phyloP scores from a whole-genome alignment of 805 yeast species.

The Ogataea saltuana region DNA sequence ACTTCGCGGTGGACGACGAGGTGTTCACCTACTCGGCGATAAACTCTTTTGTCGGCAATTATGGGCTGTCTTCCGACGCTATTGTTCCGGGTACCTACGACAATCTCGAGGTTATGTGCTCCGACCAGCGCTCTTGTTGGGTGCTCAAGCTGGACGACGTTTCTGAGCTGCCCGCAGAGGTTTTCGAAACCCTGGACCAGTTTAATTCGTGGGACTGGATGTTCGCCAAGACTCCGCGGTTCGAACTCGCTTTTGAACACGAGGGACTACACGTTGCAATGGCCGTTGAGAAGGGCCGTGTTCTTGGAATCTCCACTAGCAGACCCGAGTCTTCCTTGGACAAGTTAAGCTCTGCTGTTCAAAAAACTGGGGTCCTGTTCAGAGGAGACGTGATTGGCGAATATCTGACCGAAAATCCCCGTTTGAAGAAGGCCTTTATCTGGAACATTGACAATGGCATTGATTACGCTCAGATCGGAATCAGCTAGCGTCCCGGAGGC shows the following conservation, averaged over 20 bases:
- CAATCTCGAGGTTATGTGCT: slow-evolving; percentile 15
- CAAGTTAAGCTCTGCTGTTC: slow-evolving; percentile 11
- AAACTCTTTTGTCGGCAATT: slow-evolving; percentile 39
- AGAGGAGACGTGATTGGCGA: slow-evolving; percentile 20
- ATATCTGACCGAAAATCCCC: slow-evolving; percentile 15
- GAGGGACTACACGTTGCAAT: slow-evolving; percentile 33
- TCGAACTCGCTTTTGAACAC: slow-evolving; percentile 50
- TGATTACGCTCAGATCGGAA: slow-evolving; percentile 10
- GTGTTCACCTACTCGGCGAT: slow-evolving; percentile 48
- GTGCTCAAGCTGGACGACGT: slow-evolving; percentile 29
- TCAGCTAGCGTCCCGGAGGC: neutral
- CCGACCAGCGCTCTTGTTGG: slow-evolving; percentile 18
- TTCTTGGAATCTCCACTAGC: slow-evolving; percentile 17
- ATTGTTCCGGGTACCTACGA: slow-evolving; percentile 9
- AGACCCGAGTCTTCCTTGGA: slow-evolving; percentile 19
- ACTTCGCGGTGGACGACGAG: slow-evolving; percentile 49
- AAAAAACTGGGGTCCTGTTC: slow-evolving; percentile 19
- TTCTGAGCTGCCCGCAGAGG: slow-evolving; percentile 37
- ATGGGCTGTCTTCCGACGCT: slow-evolving; percentile 14
- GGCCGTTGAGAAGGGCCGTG: slow-evolving; percentile 54
- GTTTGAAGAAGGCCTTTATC: slow-evolving; percentile 19
- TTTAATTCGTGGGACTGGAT: slow-evolving; percentile 71
- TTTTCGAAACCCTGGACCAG: slow-evolving; percentile 40
- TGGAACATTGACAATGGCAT: slow-evolving; percentile 34
- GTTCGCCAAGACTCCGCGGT: slow-evolving; percentile 75